Percentiles rank a stretch among this genome's conserved stretches.
These are phyloP conservation scores for Myriosclerotinia curreyana DNA, from an alignment of 2,329 filamentous ascomycete genomes.

Conservation along the genomic window DNA sequence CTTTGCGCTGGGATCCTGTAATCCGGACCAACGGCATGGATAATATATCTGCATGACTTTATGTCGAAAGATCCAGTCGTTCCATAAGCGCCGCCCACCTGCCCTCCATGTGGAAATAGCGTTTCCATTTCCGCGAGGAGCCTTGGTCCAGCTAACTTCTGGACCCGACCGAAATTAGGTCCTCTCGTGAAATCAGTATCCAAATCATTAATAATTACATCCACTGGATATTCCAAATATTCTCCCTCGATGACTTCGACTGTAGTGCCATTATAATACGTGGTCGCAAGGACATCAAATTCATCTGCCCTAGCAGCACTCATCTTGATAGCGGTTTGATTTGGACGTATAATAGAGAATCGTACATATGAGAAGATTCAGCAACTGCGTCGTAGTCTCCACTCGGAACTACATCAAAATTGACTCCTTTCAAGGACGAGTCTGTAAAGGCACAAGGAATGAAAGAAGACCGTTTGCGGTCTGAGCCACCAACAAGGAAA, in stretches of 20 bases:
- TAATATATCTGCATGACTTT: background rate
- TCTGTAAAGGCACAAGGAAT: background rate
- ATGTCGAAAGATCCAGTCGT: background rate
- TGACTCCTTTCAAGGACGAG: background rate
- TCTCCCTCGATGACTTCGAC: background rate
- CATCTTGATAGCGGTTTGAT: slow-evolving; percentile 4
- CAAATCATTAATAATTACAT: slow-evolving; percentile 14
- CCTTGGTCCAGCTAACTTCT: background rate
- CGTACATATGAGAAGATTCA: background rate
- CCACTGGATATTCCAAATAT: background rate
- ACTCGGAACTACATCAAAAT: background rate
- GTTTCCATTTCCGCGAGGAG: background rate
- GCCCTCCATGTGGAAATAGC: background rate
- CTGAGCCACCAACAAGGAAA: slow-evolving; percentile 2
- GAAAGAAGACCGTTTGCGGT: slow-evolving; percentile 16
- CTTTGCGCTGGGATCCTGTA: background rate
- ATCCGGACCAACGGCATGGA: slow-evolving; percentile 14
- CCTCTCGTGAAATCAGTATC: background rate
- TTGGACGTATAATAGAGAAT: background rate
- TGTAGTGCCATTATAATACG: slow-evolving; percentile 3
- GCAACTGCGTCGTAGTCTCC: background rate
- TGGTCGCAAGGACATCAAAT: background rate
- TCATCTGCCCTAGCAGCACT: background rate
- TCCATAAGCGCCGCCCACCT: slow-evolving; percentile 8
- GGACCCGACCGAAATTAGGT: background rate